These are phyloP conservation scores for Mortierella sp. DNA, from an alignment of 371 early-diverging fungal species.

Conservation along the genomic window DNA sequence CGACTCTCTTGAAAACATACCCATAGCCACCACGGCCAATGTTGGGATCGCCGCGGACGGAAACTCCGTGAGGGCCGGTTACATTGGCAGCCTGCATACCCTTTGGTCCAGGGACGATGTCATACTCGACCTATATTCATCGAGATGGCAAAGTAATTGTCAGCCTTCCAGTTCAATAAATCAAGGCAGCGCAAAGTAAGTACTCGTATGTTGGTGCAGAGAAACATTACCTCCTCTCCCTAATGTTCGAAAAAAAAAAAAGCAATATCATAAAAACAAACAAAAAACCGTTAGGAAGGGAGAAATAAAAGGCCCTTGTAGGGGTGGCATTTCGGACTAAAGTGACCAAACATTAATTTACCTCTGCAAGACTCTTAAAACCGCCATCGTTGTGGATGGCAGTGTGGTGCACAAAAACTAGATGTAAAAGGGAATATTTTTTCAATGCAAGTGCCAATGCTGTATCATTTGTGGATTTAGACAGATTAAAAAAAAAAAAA, in stretches of 20 bases:
- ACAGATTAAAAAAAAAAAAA: neutral
- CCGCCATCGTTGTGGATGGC: slow-evolving; percentile 86
- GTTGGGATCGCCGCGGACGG: slow-evolving; percentile 82
- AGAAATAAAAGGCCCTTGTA: neutral
- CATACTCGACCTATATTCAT: slow-evolving; percentile 77
- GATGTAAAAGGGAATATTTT: neutral
- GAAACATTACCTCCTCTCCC: slow-evolving; percentile 21
- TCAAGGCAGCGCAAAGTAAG: too few species aligned
- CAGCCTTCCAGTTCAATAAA: neutral
- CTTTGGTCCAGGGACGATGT: slow-evolving; percentile 83
- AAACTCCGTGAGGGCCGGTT: slow-evolving; percentile 79
- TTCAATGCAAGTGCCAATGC: too few species aligned
- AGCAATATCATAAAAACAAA: neutral
- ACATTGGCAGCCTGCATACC: slow-evolving; percentile 90
- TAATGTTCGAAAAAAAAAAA: neutral
- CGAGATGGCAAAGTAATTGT: too few species aligned
- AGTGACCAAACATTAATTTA: slow-evolving; percentile 34
- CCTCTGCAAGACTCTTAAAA: slow-evolving; percentile 89
- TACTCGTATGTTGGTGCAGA: neutral
- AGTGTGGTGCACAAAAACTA: slow-evolving; percentile 92
- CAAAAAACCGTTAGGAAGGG: neutral
- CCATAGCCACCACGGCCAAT: slow-evolving; percentile 48
- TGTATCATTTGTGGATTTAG: neutral
- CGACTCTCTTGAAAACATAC: slow-evolving; percentile 6
- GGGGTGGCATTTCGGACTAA: neutral